A percentile compares a stretch with the other conserved stretches of the same genome.
phyloP scores from a whole-genome alignment of 495 filamentous ascomycete species.

The Trypethelium eluteriae region DNA sequence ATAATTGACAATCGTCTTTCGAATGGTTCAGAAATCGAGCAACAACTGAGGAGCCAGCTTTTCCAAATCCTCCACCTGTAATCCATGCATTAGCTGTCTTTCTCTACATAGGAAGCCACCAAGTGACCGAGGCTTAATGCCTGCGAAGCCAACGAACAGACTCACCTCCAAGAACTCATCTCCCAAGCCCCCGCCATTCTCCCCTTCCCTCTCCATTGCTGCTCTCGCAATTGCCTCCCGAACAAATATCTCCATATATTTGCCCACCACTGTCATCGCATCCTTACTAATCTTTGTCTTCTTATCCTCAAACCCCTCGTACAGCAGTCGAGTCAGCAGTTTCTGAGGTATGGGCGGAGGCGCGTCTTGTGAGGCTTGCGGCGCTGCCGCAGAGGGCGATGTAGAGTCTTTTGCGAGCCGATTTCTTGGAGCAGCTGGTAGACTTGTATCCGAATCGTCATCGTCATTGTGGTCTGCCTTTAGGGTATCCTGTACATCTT shows the following conservation, averaged over 20 bases:
- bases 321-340: slow-evolving; percentile 65
- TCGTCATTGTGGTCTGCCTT: not conserved
- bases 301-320: slow-evolving; percentile 64
- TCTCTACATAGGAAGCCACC: slow-evolving; percentile 14
- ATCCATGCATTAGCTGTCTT: slow-evolving; percentile 16
- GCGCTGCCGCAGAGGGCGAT: slow-evolving; percentile 6
- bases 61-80: slow-evolving; percentile 74
- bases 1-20: not conserved
- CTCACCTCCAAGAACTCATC: slow-evolving; percentile 70
- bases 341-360: slow-evolving; percentile 58
- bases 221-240: slow-evolving; percentile 82
- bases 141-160: slow-evolving; percentile 9
- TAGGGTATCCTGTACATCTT: not conserved
- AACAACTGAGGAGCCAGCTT: slow-evolving; percentile 82
- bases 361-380: slow-evolving; percentile 13
- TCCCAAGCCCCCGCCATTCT: slow-evolving; percentile 28
- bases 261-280: slow-evolving; percentile 68
- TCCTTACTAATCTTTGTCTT: slow-evolving; percentile 70
- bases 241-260: slow-evolving; percentile 89
- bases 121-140: not conserved
- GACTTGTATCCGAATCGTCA: slow-evolving; percentile 18
- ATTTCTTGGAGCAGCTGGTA: slow-evolving; percentile 7
- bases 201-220: slow-evolving; percentile 52
- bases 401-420: not conserved
- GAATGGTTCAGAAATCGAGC: slow-evolving; percentile 62